Evolutionary conservation across 2,329 filamentous ascomycete genomes (phyloP), one percentile per base, ranked within the genome.

Genomic region (Colletotrichum tofieldiae): DNA sequence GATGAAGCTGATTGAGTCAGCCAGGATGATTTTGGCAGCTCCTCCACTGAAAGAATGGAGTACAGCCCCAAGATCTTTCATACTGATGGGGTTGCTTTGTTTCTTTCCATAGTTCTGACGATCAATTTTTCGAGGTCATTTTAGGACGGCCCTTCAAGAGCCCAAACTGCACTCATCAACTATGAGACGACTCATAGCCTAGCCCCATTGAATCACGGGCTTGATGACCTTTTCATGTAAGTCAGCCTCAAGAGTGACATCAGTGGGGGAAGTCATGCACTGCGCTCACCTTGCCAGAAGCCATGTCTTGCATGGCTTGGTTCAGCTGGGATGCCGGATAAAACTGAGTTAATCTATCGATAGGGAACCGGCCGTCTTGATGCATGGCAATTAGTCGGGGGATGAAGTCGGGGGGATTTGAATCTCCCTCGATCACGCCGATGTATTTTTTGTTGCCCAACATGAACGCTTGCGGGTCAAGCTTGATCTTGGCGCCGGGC

Each of bases 281-380:
- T n/a, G 5, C 18, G 61, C 68, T 41, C 12, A 52, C 68, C 11
- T 67, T 41, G 11, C 68, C 68, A 29, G 39, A 20, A 35, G 58
- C 47, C 68, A 71, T 71, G 23, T 71, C 68, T 49, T 67, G 47
- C 23, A 71, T 71, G n/a, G 68, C 68, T 23, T 71, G 39, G 4
- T 71, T 71, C 49, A 71, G 41, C 23, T 71, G 26, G 9, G 55
- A 41, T 9, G 68, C 68, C 0, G 68, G 49, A 2, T 71, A 71
- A 5, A 55, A 47, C 35, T 35, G 56, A 16, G 54, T 49, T 7
- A 67, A 41, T 23, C 16, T 55, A 11, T 71, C 68, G 41, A 71
- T 71, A 2, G 68, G 68, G 12, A 71, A 71, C 23, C 43, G 67
- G 4, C 68, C 68, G 41, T 71, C 56, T 49, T 67, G 63, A 18